Evolutionary conservation across 2,329 filamentous ascomycete genomes (phyloP), one percentile per base, ranked within the genome.

Genomic region (Colletotrichum noveboracense): DNA sequence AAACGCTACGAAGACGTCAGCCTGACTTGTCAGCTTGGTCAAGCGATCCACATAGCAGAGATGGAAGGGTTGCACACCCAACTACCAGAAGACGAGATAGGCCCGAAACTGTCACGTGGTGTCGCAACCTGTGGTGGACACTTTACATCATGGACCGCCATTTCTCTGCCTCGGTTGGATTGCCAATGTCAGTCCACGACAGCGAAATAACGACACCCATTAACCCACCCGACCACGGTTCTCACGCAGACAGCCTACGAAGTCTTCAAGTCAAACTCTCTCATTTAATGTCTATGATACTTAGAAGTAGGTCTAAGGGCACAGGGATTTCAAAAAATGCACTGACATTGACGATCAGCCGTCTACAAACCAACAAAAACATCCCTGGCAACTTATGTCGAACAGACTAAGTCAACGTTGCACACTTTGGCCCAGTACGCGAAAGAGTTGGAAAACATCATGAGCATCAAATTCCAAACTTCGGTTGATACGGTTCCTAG

Each of bases 101-200:
- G 83, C 0, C 71, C 7, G 80, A 81, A 21, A 85, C 82, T 0
- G 80, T 85, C 1, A 78, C 78, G 0, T 79, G 80, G 1, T 86
- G 84, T 56, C 83, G 83, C 1, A 81, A 83, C 72, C 77, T 86
- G 2, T 87, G 85, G 85, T 86, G 85, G 84, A 85, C 84, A 0
- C 68, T 86, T 4, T 86, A 86, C 66, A 84, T 84, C 14, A 84
- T 86, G 79, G 85, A 87, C 30, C 80, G 84, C 0, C 83, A 86
- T 43, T 84, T 86, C 55, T 86, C 84, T 0, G 83, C 83, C 0
- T 70, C 67, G 16, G 32, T 70, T 6, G 67, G 67, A 30, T 12
- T 70, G 6, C 60, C 55, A 12, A 70, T 70, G 67, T 70, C 67
- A 48, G 38, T 48, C 32, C 38, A 67, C 26, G n/a, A 67, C 36